These are phyloP conservation scores for Aspergillaceae sp. DNA, from an alignment of 2,329 filamentous ascomycete genomes.

Conservation along the genomic window DNA sequence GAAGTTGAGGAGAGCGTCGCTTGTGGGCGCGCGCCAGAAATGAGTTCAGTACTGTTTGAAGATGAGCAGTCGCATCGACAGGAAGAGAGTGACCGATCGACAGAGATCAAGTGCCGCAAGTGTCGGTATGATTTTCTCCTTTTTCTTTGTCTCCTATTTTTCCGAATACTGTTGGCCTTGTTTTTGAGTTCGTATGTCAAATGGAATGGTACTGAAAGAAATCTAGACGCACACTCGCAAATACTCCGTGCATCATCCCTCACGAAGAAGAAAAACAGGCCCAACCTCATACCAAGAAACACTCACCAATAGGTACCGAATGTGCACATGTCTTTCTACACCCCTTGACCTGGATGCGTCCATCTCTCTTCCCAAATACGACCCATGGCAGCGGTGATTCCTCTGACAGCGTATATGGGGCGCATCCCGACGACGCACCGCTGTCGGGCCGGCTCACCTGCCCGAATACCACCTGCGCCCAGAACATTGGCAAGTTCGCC, in stretches of 20 bases:
- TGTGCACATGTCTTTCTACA: constrained; percentile 90
- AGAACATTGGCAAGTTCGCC: constrained; percentile 83
- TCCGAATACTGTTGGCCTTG: no score
- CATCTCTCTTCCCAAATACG: constrained; percentile 50
- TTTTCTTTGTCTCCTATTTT: not conserved
- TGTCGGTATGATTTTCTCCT: constrained; percentile 54
- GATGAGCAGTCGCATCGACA: constrained; percentile 36
- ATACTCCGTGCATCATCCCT: constrained; percentile 57
- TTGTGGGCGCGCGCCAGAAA: constrained; percentile 68
- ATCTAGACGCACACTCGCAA: constrained; percentile 51
- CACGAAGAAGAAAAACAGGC: constrained; percentile 41
- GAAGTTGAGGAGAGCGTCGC: constrained; percentile 60
- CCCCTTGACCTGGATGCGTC: constrained; percentile 89
- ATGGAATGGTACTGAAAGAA: not conserved
- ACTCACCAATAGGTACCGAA: constrained; percentile 14
- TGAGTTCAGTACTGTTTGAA: constrained; percentile 67
- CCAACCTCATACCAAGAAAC: constrained; percentile 11
- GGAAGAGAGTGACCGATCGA: constrained; percentile 15
- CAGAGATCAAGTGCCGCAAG: constrained; percentile 80
- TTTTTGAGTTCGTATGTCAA: not conserved
- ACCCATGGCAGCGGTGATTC: constrained; percentile 1
- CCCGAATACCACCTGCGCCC: constrained; percentile 66
- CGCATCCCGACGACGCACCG: constrained; percentile 48
- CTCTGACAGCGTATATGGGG: constrained; percentile 10
- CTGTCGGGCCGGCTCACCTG: constrained; percentile 80